Evolutionary conservation across 2,329 filamentous ascomycete genomes (phyloP), one percentile per base, ranked within the genome.

Genomic region (Pseudocercospora fuligena): DNA sequence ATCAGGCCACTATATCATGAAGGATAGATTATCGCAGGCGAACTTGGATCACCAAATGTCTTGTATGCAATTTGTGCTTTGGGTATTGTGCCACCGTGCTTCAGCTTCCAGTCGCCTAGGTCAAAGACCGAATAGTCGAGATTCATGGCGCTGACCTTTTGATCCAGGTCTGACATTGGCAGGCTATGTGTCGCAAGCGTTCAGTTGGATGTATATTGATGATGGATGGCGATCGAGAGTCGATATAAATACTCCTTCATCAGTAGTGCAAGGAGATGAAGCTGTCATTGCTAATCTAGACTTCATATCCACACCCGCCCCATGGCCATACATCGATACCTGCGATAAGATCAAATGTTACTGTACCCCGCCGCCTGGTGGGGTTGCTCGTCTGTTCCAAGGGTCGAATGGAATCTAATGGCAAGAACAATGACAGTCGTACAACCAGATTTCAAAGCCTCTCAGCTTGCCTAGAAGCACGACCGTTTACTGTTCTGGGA

Each of bases 41-140:
- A 82, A 0, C 81, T 84, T 0, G 86, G 76, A 64, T 89, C 82
- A 21, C 92, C 92, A 71, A 91, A 90, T 0, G 91, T 92, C 78
- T 91, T 93, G 82, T 92, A 94, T 16, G 91, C 90, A 62, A 94
- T 87, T 73, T 87, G 86, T 1, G 92, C 91, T 70, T 86, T 77
- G 1, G 85, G 83, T 19, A 94, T 83, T 5, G 80, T 82, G n/a
- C 82, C 82, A 46, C 90, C 90, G 27, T 85, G 88, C 73, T 90
- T 86, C 2, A 94, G 86, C 67, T 84, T 80, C 66, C 77, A 78
- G 67, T 79, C 76, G 25, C 78, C 78, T 1, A 79, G 70, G n/a
- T 69, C 31, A 74, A 85, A 90, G 1, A 78, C 85, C 64, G 86
- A 73, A 69, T 81, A 82, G 40, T 70, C 63, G 5, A 60, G 47